Percentiles rank a stretch among this genome's conserved stretches.
These are phyloP conservation scores for Aureobasidium melanogenum DNA, from an alignment of 2,329 filamentous ascomycete genomes.

Conservation along the genomic window DNA sequence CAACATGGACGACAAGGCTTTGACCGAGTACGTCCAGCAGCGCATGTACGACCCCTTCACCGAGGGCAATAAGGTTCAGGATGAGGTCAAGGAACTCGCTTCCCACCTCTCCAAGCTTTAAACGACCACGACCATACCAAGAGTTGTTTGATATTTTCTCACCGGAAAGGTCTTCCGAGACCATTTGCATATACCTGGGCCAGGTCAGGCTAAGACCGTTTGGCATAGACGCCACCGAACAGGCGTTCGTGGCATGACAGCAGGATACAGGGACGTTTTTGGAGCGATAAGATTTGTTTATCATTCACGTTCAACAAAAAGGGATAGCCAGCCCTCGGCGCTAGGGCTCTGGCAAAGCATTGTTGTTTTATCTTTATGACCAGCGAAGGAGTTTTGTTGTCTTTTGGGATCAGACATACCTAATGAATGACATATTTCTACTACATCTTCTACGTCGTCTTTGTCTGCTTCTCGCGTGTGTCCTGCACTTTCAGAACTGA, in stretches of 20 bases:
- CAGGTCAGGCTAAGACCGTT: not conserved
- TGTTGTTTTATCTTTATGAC: not conserved
- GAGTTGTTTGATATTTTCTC: not conserved
- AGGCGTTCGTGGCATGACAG: not conserved
- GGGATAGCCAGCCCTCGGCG: not conserved
- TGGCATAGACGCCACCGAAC: not conserved
- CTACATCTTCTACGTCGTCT: not conserved
- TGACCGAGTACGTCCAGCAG: constrained; percentile 55
- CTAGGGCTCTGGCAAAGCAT: not conserved
- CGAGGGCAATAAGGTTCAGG: constrained; percentile 32
- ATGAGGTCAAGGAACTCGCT: constrained; percentile 19
- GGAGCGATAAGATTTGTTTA: not conserved
- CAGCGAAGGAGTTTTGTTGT: constrained; percentile 1
- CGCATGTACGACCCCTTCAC: constrained; percentile 45
- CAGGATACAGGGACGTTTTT: not conserved
- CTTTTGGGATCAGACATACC: not conserved
- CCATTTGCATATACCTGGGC: not conserved
- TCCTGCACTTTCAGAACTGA: too few species aligned
- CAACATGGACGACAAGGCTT: constrained; percentile 56
- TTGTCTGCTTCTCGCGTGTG: too few species aligned
- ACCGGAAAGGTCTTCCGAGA: not conserved
- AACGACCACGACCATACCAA: not conserved
- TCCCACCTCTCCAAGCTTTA: constrained; percentile 14
- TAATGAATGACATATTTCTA: constrained; percentile 1
- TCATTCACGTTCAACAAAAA: not conserved